Evolutionary conservation across 805 yeast species (phyloP).

Genomic region (Lipomyces yamadae): DNA sequence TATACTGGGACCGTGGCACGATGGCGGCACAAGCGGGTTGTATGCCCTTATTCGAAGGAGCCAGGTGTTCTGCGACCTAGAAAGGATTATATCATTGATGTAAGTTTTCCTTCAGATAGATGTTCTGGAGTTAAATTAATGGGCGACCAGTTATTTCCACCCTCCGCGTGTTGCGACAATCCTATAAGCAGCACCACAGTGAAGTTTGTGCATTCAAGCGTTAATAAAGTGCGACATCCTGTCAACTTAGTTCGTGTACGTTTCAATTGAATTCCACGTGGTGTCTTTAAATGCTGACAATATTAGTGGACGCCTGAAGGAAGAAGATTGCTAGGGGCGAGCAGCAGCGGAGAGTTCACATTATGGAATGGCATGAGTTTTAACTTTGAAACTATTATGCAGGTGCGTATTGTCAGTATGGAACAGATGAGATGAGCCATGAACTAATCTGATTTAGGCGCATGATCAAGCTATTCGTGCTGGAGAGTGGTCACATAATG

Average conservation of each 20-base stretch:
- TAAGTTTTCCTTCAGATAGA: conserved; percentile 14
- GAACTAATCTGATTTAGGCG: conserved; percentile 50
- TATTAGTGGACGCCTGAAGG: conserved; percentile 96
- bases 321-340: conserved; percentile 82
- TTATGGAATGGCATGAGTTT: conserved; percentile 96
- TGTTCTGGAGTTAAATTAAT: neutral
- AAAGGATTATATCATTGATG: conserved; percentile 60
- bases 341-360: conserved; percentile 94
- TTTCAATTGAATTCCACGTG: conserved; percentile 46
- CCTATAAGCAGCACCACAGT: conserved; percentile 69
- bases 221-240: conserved; percentile 90
- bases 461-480: conserved; percentile 89
- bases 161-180: conserved; percentile 58
- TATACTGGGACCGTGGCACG: conserved; percentile 76
- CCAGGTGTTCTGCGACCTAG: conserved; percentile 57
- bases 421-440: neutral
- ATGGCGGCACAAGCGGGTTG: conserved; percentile 56
- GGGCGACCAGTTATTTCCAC: conserved; percentile 56
- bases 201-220: conserved; percentile 86
- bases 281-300: conserved; percentile 57
- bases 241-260: conserved; percentile 38
- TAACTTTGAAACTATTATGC: conserved; percentile 96
- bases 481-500: conserved; percentile 81
- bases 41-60: conserved; percentile 39
- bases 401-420: conserved; percentile 43